Evolutionary conservation across 768 basidiomycete species (phyloP), one percentile per base, ranked within the genome.

Genomic region (Lanmaoa rubissima): DNA sequence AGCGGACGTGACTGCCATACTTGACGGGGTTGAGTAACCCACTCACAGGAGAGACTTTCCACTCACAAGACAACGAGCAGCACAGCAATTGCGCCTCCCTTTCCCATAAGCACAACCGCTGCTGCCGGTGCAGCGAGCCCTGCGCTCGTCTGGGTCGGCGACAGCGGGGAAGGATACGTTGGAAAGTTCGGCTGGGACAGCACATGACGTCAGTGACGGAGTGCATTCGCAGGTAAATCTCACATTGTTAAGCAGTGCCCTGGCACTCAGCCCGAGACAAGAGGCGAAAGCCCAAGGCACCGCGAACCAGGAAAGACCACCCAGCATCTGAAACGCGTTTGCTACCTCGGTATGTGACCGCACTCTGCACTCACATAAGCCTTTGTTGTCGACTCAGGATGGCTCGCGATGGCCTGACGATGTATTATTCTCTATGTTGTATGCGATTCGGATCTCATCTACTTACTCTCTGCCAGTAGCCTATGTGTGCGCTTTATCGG

Each of bases 221-320:
- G 13, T 16, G 4, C 11, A 28, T 13, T 16, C 17, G 3, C 11
- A 19, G 16, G 7, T 1, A 40, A 31, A 26, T 63, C 67, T 51
- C 51, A 73, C 69, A 54, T 76, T 63, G 38, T 67, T 62, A 46
- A 68, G 61, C 43, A 76, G 63, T 12, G 69, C 78, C 44, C 71
- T 65, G 0, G 76, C 76, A 48, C 76, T 69, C n/a, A 80, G 63
- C 21, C 79, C 80, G 50, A 80, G 70, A 43, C 76, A 76, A 5
- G 79, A 78, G 9, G 75, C 79, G 55, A 82, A 80, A 0, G 75
- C 77, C 63, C 79, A 81, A 13, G 81, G 81, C n/a, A 81, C 77
- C 5, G 79, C 76, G 50, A 81, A 79, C 83, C 82, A 84, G 1
- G 82, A 82, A 34, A 84, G 64, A 6, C 82, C 83, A 4, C 83